These are phyloP conservation scores for Aspergillus sp. DNA, from an alignment of 2,329 filamentous ascomycete species.

Conservation along the genomic window DNA sequence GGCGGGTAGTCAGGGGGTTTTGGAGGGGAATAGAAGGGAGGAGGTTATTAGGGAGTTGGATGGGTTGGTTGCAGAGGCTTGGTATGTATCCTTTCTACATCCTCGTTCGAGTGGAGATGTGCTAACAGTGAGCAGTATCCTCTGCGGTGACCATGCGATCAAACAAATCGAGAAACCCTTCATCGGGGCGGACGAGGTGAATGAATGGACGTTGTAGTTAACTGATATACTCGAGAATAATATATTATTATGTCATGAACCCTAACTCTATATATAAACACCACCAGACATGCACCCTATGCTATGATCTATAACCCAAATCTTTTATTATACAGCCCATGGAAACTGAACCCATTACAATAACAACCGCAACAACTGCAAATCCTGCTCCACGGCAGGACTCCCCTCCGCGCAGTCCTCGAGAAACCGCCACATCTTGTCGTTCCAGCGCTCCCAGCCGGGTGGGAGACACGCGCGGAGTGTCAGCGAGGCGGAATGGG, in stretches of 20 bases:
- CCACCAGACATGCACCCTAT: too few relatives aligned
- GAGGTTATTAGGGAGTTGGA: constrained; percentile 82
- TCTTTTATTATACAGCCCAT: too few relatives aligned
- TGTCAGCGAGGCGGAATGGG: constrained; percentile 28
- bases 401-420: constrained; percentile 31
- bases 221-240: background rate
- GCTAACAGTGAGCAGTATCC: constrained; percentile 52
- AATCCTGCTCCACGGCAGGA: constrained; percentile 33
- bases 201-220: constrained; percentile 68
- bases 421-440: constrained; percentile 34
- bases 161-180: constrained; percentile 93
- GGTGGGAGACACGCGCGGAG: constrained; percentile 29
- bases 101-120: constrained; percentile 4
- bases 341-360: too few relatives aligned
- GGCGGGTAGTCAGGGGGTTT: constrained; percentile 59
- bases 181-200: constrained; percentile 62
- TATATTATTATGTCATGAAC: too few relatives aligned
- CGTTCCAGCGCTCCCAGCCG: constrained; percentile 35
- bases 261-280: too few relatives aligned
- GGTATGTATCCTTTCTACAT: constrained; percentile 47
- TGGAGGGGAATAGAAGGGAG: constrained; percentile 59
- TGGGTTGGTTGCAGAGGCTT: constrained; percentile 79
- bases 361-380: constrained; percentile 25
- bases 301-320: too few relatives aligned
- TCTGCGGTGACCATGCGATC: constrained; percentile 92